phyloP scores from a whole-genome alignment of 2,329 filamentous ascomycete genomes.

The Gnomoniopsis smithogilvyi region DNA sequence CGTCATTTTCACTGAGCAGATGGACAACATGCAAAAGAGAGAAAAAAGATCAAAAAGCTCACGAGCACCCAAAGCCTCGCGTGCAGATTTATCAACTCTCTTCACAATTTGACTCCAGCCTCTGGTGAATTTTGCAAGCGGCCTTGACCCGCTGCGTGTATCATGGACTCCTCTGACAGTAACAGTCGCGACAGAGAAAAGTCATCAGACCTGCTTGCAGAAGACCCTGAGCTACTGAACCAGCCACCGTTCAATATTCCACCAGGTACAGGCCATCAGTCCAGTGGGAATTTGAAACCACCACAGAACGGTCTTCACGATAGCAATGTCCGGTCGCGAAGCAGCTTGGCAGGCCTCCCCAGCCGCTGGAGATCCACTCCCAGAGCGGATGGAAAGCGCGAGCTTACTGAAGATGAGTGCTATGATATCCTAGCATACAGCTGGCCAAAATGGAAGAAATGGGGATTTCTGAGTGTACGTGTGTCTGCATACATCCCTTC shows the following conservation, averaged over 20 bases:
- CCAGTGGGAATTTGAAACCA: neutral
- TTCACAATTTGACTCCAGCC: neutral
- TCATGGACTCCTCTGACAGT: neutral
- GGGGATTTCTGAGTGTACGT: constrained; percentile 41
- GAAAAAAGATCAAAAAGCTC: neutral
- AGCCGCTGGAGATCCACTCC: neutral
- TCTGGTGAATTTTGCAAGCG: too few species aligned
- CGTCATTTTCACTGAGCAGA: too few species aligned
- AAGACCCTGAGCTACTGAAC: neutral
- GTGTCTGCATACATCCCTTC: too few species aligned
- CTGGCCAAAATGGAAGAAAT: constrained; percentile 47
- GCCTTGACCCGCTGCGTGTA: neutral
- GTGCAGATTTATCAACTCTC: neutral
- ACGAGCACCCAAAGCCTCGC: too few species aligned
- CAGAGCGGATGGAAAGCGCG: neutral
- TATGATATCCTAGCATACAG: constrained; percentile 38
- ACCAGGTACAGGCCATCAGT: neutral
- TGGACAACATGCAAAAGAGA: neutral
- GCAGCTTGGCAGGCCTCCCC: neutral
- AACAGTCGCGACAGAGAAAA: neutral
- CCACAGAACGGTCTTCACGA: neutral
- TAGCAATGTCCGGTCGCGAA: neutral
- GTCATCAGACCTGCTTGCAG: neutral
- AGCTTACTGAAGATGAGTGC: neutral
- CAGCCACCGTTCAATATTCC: neutral